These are phyloP conservation scores for Cyberlindnera petersonii DNA, from an alignment of 805 yeast genomes.

Conservation along the genomic window DNA sequence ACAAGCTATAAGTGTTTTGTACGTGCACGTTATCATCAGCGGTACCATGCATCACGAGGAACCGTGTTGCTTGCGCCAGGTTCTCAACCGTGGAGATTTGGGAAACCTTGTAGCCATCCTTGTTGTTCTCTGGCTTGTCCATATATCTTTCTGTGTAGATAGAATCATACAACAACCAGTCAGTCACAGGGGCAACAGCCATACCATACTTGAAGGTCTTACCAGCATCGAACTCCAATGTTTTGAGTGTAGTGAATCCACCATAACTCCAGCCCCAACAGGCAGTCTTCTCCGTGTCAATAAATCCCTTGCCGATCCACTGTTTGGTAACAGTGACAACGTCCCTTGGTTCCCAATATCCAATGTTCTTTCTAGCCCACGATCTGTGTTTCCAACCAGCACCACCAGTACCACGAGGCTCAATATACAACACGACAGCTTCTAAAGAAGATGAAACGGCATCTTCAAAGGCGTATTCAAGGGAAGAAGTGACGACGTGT, in stretches of 20 bases:
- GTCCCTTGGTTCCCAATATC: slow-evolving; percentile 80
- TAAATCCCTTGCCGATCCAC: slow-evolving; percentile 31
- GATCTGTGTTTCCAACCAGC: slow-evolving; percentile 77
- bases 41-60: slow-evolving; percentile 91
- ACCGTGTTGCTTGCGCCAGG: slow-evolving; percentile 57
- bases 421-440: slow-evolving; percentile 88
- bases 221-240: slow-evolving; percentile 76
- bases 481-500: slow-evolving; percentile 65
- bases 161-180: slow-evolving; percentile 89
- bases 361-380: slow-evolving; percentile 74
- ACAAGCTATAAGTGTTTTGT: slow-evolving; percentile 76
- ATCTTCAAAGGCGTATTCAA: slow-evolving; percentile 62
- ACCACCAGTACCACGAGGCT: slow-evolving; percentile 95
- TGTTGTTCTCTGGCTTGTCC: slow-evolving; percentile 72
- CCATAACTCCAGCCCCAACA: slow-evolving; percentile 99
- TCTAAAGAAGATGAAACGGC: slow-evolving; percentile 71
- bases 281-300: slow-evolving; percentile 38
- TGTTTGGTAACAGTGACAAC: slow-evolving; percentile 75
- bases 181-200: slow-evolving; percentile 97
- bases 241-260: slow-evolving; percentile 86
- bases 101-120: slow-evolving; percentile 56
- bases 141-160: slow-evolving; percentile 93
- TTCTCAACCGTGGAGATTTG: slow-evolving; percentile 53
- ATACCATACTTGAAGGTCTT: slow-evolving; percentile 79
- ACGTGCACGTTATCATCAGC: slow-evolving; percentile 98